Conservation (phyloP, 345 rosid genomes). For the Sapria himalayana region DNA sequence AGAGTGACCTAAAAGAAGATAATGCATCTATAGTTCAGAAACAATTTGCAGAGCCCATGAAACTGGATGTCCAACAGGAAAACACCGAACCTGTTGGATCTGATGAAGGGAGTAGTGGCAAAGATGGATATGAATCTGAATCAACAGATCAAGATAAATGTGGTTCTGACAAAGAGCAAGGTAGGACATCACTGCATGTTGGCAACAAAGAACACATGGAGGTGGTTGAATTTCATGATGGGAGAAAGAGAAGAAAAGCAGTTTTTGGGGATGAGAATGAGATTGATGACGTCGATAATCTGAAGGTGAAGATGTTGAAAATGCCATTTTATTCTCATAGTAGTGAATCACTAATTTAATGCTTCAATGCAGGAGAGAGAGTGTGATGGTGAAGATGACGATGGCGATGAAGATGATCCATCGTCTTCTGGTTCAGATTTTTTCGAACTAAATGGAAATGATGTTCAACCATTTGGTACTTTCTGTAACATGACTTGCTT, state of each 20-base stretch:
- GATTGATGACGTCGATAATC: conserved; percentile 16
- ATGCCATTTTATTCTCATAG: not conserved
- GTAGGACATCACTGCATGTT: conserved; percentile 8
- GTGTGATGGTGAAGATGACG: conserved; percentile 20
- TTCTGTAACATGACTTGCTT: not conserved
- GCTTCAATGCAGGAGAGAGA: conserved; percentile 23
- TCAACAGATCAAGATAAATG: conserved; percentile 22
- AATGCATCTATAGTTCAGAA: conserved; percentile 10
- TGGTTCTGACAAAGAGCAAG: conserved; percentile 17
- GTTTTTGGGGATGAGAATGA: conserved; percentile 27
- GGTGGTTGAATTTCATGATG: conserved; percentile 40
- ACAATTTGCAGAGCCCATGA: conserved; percentile 20
- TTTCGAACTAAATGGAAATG: conserved; percentile 20
- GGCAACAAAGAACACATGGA: conserved; percentile 10
- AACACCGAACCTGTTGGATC: conserved; percentile 14
- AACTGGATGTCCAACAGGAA: conserved; percentile 13
- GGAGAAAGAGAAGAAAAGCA: conserved; percentile 75
- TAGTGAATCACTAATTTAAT: not conserved
- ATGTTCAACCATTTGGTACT: conserved; percentile 29
- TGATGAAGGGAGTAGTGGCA: conserved; percentile 16
- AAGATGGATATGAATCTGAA: conserved; percentile 21
- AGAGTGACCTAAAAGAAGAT: conserved; percentile 14
- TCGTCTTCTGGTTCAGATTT: conserved; percentile 27
- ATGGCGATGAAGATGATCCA: conserved; percentile 9
- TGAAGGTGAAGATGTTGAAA: conserved; percentile 13